Evolutionary conservation across 306 rosid genomes (phyloP).

Genomic region (Corylus heterophylla): DNA sequence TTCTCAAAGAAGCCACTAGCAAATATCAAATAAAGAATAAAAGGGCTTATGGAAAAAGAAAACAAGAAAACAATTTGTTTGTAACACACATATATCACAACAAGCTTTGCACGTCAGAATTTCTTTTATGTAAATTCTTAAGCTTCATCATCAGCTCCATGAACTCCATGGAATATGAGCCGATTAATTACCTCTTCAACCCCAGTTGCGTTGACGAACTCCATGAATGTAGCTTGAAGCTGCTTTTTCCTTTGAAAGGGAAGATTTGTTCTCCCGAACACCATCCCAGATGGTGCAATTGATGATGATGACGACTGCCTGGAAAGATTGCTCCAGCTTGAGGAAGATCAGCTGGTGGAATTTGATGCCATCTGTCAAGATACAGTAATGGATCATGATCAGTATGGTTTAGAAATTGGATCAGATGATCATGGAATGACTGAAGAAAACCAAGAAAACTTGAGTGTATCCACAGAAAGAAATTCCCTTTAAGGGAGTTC

Average conservation of each 20-base stretch:
- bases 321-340: slow-evolving; percentile 37
- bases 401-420: slow-evolving; percentile 8
- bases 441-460: slow-evolving; percentile 10
- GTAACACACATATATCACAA: too few species aligned
- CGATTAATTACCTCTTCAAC: slow-evolving; percentile 29
- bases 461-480: slow-evolving; percentile 16
- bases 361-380: slow-evolving; percentile 20
- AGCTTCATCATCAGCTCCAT: slow-evolving; percentile 2
- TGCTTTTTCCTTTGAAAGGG: slow-evolving; percentile 27
- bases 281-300: slow-evolving; percentile 24
- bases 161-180: slow-evolving; percentile 38
- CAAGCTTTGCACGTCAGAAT: not conserved
- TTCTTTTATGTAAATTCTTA: not conserved
- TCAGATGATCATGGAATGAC: not conserved
- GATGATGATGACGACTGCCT: slow-evolving; percentile 32
- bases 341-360: slow-evolving; percentile 17
- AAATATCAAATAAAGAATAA: too few species aligned
- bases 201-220: slow-evolving; percentile 29
- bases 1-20: too few species aligned
- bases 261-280: slow-evolving; percentile 27
- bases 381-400: slow-evolving; percentile 7
- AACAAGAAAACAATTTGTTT: too few species aligned
- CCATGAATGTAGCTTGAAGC: slow-evolving; percentile 31
- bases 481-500: slow-evolving; percentile 41
- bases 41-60: too few species aligned